phyloP scores from a whole-genome alignment of 169 alveolate species.

The Amoebophrya sp. region DNA sequence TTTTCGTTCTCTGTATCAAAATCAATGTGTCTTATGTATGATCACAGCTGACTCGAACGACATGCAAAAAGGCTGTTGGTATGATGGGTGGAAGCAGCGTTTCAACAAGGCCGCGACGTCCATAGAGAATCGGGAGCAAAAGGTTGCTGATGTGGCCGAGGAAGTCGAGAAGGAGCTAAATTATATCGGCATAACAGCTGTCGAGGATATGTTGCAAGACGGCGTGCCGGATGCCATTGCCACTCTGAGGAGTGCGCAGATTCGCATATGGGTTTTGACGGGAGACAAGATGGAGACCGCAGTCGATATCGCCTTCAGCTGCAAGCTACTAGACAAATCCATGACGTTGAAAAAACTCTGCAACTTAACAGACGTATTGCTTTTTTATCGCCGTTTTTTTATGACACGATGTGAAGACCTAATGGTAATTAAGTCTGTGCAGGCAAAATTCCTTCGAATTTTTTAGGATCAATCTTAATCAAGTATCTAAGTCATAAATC shows the following conservation, averaged over 20 bases:
- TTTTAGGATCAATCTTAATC: too few relatives aligned
- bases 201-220: conserved; percentile 67
- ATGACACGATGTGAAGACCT: too few relatives aligned
- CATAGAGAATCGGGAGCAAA: not conserved
- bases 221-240: conserved; percentile 82
- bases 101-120: not conserved
- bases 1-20: too few relatives aligned
- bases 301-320: not conserved
- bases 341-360: not conserved
- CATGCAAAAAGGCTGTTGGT: not conserved
- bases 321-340: not conserved
- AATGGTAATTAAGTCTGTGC: too few relatives aligned
- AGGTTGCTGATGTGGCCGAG: conserved; percentile 52
- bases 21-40: too few relatives aligned
- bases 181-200: conserved; percentile 85
- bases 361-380: not conserved
- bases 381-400: too few relatives aligned
- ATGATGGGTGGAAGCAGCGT: not conserved
- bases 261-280: conserved; percentile 90
- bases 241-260: conserved; percentile 82
- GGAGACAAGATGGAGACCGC: conserved; percentile 97
- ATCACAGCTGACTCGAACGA: not conserved
- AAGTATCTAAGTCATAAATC: too few relatives aligned
- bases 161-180: conserved; percentile 69
- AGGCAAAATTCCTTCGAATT: too few relatives aligned